Evolutionary conservation across 2,329 filamentous ascomycete species (phyloP).

Genomic region (Botrytis deweyae): DNA sequence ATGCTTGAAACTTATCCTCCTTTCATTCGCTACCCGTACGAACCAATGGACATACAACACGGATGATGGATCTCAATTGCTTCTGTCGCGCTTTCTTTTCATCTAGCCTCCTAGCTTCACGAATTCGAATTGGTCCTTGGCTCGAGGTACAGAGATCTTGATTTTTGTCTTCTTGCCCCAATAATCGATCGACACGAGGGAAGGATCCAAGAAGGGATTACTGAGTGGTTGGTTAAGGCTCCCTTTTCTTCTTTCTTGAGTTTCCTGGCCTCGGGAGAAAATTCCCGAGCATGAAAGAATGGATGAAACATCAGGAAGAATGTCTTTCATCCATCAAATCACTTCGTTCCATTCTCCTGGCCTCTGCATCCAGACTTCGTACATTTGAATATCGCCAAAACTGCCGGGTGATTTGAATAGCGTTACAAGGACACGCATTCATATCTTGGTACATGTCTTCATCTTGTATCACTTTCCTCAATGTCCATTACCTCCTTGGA

Average conservation of each 20-base stretch:
- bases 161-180: not conserved
- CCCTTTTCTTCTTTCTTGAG: not conserved
- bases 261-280: not conserved
- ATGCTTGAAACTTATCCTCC: not conserved
- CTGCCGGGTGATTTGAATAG: not conserved
- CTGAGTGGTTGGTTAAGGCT: not conserved
- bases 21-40: not conserved
- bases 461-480: not conserved
- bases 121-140: not conserved
- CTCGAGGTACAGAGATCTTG: not conserved
- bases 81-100: not conserved
- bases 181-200: not conserved
- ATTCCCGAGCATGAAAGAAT: not conserved
- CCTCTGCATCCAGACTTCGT: not conserved
- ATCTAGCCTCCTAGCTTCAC: not conserved
- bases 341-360: not conserved
- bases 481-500: not conserved
- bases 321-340: conserved; percentile 6
- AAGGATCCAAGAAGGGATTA: not conserved
- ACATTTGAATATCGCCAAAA: not conserved
- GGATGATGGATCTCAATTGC: not conserved
- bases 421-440: not conserved
- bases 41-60: not conserved
- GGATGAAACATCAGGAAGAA: conserved; percentile 3
- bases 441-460: not conserved